Evolutionary conservation across 1,139 yeast species (phyloP).

Genomic region (Nematodospora anomalae): DNA sequence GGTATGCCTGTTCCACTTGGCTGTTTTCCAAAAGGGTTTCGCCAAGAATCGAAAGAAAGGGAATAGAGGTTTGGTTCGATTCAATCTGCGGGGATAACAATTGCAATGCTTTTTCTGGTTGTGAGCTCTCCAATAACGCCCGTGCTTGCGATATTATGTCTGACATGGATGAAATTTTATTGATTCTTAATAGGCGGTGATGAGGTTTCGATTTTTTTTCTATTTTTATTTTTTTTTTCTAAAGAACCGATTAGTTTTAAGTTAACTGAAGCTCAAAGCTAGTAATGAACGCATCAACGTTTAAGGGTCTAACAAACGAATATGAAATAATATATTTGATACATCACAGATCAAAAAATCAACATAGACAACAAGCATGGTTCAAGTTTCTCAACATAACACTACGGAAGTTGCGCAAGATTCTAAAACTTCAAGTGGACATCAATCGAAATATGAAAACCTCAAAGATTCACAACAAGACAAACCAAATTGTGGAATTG

Average conservation of each 20-base stretch:
- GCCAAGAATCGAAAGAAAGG: slow-evolving; percentile 51
- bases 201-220: slow-evolving; percentile 2
- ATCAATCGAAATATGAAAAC: slow-evolving; percentile 16
- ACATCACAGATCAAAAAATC: slow-evolving; percentile 72
- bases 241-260: background rate
- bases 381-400: slow-evolving; percentile 69
- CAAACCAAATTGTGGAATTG: slow-evolving; percentile 21
- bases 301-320: slow-evolving; percentile 36
- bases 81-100: slow-evolving; percentile 31
- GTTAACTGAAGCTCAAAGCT: too few species aligned
- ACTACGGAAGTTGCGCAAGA: slow-evolving; percentile 53
- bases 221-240: slow-evolving; percentile 2
- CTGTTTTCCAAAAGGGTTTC: slow-evolving; percentile 79
- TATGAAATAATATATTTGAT: slow-evolving; percentile 57
- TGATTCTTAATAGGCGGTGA: slow-evolving; percentile 4
- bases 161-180: slow-evolving; percentile 8
- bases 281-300: slow-evolving; percentile 15
- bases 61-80: slow-evolving; percentile 29
- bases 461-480: slow-evolving; percentile 13
- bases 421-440: slow-evolving; percentile 28
- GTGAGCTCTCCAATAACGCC: slow-evolving; percentile 39
- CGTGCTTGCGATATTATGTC: slow-evolving; percentile 24
- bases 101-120: slow-evolving; percentile 42
- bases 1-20: slow-evolving; percentile 75
- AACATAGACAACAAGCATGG: slow-evolving; percentile 75